phyloP scores from a whole-genome alignment of 495 filamentous ascomycete species.

The Glonium stellatum region DNA sequence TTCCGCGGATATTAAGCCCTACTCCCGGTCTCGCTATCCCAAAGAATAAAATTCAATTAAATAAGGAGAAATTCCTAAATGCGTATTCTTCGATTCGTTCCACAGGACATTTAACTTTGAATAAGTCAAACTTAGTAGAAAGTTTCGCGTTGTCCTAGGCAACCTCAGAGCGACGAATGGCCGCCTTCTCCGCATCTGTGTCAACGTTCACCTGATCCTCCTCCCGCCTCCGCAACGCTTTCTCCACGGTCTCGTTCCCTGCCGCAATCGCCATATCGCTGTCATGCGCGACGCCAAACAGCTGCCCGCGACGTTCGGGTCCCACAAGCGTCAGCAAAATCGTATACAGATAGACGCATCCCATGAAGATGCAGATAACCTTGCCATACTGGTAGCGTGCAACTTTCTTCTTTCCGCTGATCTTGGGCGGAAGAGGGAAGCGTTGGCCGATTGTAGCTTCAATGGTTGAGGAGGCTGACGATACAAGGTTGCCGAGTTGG shows the following conservation, averaged over 20 bases:
- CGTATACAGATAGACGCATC: conserved; percentile 74
- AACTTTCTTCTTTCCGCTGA: conserved; percentile 13
- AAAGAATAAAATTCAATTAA: too few relatives aligned
- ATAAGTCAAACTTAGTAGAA: too few relatives aligned
- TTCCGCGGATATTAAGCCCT: too few relatives aligned
- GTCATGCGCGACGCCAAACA: conserved; percentile 62
- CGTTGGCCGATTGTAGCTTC: conserved; percentile 74
- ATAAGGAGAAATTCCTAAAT: too few relatives aligned
- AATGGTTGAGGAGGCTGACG: conserved; percentile 73
- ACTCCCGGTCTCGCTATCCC: too few relatives aligned
- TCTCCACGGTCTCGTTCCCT: background rate
- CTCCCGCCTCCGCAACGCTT: too few relatives aligned
- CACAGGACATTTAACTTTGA: too few relatives aligned
- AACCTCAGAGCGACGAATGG: too few relatives aligned
- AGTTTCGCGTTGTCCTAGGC: too few relatives aligned
- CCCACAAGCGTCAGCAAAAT: conserved; percentile 70
- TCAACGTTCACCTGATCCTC: too few relatives aligned
- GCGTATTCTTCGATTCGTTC: too few relatives aligned
- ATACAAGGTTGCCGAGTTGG: conserved; percentile 79
- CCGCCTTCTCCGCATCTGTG: too few relatives aligned
- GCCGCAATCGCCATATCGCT: conserved; percentile 53
- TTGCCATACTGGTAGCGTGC: conserved; percentile 74
- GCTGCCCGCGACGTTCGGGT: conserved; percentile 62
- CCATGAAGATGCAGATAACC: conserved; percentile 92
- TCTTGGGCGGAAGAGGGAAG: conserved; percentile 61